These are phyloP conservation scores for Pelargonium myrrhifolium DNA, from an alignment of 441 rosid species.

Conservation along the genomic window DNA sequence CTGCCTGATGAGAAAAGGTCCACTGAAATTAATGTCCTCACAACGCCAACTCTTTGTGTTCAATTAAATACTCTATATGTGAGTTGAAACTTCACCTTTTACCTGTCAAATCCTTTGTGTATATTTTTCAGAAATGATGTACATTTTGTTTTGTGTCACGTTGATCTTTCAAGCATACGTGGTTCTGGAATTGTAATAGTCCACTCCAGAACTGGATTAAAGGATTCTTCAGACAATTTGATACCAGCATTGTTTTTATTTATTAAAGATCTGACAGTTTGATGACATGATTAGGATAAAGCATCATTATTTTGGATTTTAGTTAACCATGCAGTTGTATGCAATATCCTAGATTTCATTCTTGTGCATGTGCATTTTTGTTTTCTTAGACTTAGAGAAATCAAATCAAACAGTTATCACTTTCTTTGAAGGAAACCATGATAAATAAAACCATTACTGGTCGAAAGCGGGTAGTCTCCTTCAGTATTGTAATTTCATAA, in stretches of 20 bases:
- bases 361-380: no score
- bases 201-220: slow-evolving; percentile 7
- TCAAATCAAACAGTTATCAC: no score
- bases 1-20: slow-evolving; percentile 39
- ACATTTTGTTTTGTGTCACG: neutral
- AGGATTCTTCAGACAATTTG: neutral
- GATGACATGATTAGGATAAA: no score
- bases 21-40: slow-evolving; percentile 48
- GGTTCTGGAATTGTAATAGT: slow-evolving; percentile 1
- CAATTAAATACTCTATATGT: slow-evolving; percentile 90
- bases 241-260: no score
- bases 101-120: slow-evolving; percentile 3
- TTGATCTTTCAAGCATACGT: neutral
- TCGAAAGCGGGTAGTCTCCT: no score
- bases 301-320: no score
- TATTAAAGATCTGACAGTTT: no score
- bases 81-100: slow-evolving; percentile 34
- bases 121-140: neutral
- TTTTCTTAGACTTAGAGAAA: no score
- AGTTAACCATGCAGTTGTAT: no score
- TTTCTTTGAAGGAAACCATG: no score
- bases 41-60: slow-evolving; percentile 74
- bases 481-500: neutral
- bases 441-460: no score
- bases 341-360: no score